Evolutionary conservation across 345 rosid genomes (phyloP), one percentile per base, ranked within the genome.

Genomic region (Acer yangbiense): DNA sequence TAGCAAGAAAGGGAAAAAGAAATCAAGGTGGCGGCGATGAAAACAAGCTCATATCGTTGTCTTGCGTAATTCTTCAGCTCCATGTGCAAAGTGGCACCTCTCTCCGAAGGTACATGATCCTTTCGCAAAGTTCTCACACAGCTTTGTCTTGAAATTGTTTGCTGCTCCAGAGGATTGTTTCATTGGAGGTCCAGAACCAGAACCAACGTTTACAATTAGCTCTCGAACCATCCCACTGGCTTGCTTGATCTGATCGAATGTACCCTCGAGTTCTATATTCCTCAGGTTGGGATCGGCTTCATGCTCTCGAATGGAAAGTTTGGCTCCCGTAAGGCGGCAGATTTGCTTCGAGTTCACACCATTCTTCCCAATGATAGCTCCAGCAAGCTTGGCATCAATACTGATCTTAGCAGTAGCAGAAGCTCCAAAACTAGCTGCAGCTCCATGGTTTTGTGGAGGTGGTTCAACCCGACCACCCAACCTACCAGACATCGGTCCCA

Each of bases 191-290:
- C 86, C 86, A 2, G 86, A 57, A n/a, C 85, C 81, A 29, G 91
- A 87, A 52, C 90, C 89, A 1, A 93, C 85, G 60, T 90, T 94
- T 66, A 78, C 88, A 77, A 97, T 94, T 58, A 97, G 92, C 75
- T 92, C 98, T 6, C 88, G 90, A 65, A 97, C 98, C 98, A 94
- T 97, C 25, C 90, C 90, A n/a, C 93, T 94, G 18, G 98, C 99
- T 88, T 91, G 93, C 71, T 90, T 92, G 73, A 97, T 97, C 91
- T 97, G 99, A 82, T 94, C 98, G 43, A 91, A 90, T 65, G 98
- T 87, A 72, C 99, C 99, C 86, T 97, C 98, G 1, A 97, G 91
- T 85, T 92, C 98, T 68, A 97, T 97, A 86, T 91, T 94, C 88
- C 91, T 91, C 81, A 87, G 76, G 78, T 86, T 90, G 2, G 98